phyloP scores from a whole-genome alignment of 2,329 filamentous ascomycete genomes.

The Cercospora brassicicola region DNA sequence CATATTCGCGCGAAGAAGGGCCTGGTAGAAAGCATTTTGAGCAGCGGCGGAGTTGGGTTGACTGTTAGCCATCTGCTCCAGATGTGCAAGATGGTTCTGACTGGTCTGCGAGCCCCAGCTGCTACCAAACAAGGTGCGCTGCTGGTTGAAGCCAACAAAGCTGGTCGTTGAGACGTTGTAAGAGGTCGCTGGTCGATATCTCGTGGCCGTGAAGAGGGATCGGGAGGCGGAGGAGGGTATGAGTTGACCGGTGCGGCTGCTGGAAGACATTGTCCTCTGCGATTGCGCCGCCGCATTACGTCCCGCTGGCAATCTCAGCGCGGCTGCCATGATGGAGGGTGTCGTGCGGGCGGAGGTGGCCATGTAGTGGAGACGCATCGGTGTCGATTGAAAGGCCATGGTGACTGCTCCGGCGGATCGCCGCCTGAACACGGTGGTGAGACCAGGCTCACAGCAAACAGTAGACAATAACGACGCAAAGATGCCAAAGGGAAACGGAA shows the following conservation, averaged over 20 bases:
- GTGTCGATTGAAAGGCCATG: constrained; percentile 54
- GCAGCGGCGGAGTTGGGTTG: constrained; percentile 83
- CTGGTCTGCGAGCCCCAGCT: constrained; percentile 43
- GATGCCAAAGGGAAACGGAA: neutral
- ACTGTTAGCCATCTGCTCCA: constrained; percentile 89
- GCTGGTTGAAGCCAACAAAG: constrained; percentile 44
- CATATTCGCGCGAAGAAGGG: constrained; percentile 87
- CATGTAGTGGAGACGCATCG: constrained; percentile 51
- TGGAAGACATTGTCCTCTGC: constrained; percentile 39
- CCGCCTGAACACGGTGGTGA: constrained; percentile 10
- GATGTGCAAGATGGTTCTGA: constrained; percentile 70
- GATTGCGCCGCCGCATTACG: constrained; percentile 25
- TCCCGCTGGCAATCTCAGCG: constrained; percentile 36
- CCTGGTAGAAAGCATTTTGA: constrained; percentile 92
- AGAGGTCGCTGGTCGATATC: constrained; percentile 34
- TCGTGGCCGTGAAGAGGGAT: constrained; percentile 45
- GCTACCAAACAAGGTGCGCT: constrained; percentile 47
- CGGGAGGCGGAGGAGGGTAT: constrained; percentile 28
- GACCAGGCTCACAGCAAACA: constrained; percentile 7
- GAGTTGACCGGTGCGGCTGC: constrained; percentile 35
- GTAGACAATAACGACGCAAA: neutral
- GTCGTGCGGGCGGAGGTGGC: constrained; percentile 43
- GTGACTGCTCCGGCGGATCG: constrained; percentile 24
- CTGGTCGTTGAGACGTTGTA: constrained; percentile 21
- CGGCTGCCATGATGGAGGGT: constrained; percentile 41